A percentile compares a stretch with the other conserved stretches of the same genome.
These are phyloP conservation scores for Kluyveromyces nonfermentans DNA, from an alignment of 805 yeast species.

Conservation along the genomic window DNA sequence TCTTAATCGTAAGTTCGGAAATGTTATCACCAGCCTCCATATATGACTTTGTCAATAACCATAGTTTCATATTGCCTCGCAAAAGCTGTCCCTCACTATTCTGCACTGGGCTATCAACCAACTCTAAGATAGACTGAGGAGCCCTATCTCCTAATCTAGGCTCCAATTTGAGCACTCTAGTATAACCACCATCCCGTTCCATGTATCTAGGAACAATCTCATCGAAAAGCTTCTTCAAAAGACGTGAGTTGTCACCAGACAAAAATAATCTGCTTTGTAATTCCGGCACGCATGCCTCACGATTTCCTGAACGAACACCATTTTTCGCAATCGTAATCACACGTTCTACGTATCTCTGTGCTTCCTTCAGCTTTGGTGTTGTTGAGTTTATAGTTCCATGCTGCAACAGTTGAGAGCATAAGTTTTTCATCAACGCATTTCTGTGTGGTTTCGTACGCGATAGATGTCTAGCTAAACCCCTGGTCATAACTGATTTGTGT, in stretches of 20 bases:
- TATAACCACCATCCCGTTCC: slow-evolving; percentile 67
- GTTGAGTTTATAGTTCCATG: slow-evolving; percentile 68
- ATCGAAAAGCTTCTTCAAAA: slow-evolving; percentile 56
- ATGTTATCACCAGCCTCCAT: slow-evolving; percentile 20
- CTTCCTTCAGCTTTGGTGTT: slow-evolving; percentile 63
- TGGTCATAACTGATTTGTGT: too few relatives aligned
- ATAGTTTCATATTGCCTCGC: slow-evolving; percentile 26
- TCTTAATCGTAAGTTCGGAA: slow-evolving; percentile 14
- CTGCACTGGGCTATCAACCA: slow-evolving; percentile 54
- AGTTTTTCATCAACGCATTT: slow-evolving; percentile 49
- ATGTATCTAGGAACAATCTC: slow-evolving; percentile 58
- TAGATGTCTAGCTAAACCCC: slow-evolving; percentile 24
- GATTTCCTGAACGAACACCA: slow-evolving; percentile 18
- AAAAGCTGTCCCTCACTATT: slow-evolving; percentile 14
- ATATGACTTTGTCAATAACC: slow-evolving; percentile 22
- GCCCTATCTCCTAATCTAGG: slow-evolving; percentile 86
- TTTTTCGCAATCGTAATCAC: slow-evolving; percentile 52
- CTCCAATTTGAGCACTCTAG: slow-evolving; percentile 75
- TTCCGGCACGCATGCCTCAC: slow-evolving; percentile 9
- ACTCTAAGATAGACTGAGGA: slow-evolving; percentile 77
- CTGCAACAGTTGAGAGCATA: slow-evolving; percentile 57
- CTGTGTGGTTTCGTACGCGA: slow-evolving; percentile 41
- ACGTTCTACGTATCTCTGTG: slow-evolving; percentile 54
- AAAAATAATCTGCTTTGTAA: slow-evolving; percentile 36
- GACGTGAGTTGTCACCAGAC: slow-evolving; percentile 36